phyloP scores from a whole-genome alignment of 441 rosid genomes.

The Eruca vesicaria region DNA sequence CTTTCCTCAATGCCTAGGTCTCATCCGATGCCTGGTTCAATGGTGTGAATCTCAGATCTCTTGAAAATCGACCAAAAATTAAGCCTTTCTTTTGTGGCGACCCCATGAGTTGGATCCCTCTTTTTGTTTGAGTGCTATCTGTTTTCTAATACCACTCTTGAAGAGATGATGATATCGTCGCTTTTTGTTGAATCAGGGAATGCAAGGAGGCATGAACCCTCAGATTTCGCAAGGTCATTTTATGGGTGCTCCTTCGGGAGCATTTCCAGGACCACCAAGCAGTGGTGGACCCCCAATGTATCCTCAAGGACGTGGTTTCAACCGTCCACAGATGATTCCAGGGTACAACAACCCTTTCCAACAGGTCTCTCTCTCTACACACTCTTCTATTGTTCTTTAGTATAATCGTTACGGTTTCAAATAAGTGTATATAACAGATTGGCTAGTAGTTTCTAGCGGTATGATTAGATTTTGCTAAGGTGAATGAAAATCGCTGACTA shows the following conservation, averaged over 20 bases:
- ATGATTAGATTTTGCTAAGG: slow-evolving; percentile 1
- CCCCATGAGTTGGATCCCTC: slow-evolving; percentile 9
- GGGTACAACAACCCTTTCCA: slow-evolving; percentile 92
- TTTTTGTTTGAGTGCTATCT: background rate
- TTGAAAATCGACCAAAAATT: background rate
- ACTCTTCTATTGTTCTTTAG: background rate
- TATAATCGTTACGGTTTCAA: background rate
- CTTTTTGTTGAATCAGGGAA: slow-evolving; percentile 48
- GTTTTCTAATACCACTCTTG: background rate
- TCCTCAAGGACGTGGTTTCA: slow-evolving; percentile 77
- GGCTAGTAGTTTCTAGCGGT: slow-evolving; percentile 3
- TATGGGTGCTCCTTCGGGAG: slow-evolving; percentile 72
- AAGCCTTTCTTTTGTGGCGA: background rate
- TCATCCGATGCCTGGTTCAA: slow-evolving; percentile 62
- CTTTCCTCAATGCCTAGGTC: slow-evolving; percentile 60
- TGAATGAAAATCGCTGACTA: background rate
- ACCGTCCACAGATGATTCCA: slow-evolving; percentile 85
- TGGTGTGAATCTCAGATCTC: slow-evolving; percentile 53
- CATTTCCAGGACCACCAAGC: slow-evolving; percentile 67
- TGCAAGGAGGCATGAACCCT: slow-evolving; percentile 83
- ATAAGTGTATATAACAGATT: background rate
- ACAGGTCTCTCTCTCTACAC: slow-evolving; percentile 22
- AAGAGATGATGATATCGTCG: background rate
- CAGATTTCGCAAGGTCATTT: slow-evolving; percentile 80
- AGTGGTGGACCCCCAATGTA: slow-evolving; percentile 91